Evolutionary conservation across 495 filamentous ascomycete genomes (phyloP).

Genomic region (Xylaria venustula): DNA sequence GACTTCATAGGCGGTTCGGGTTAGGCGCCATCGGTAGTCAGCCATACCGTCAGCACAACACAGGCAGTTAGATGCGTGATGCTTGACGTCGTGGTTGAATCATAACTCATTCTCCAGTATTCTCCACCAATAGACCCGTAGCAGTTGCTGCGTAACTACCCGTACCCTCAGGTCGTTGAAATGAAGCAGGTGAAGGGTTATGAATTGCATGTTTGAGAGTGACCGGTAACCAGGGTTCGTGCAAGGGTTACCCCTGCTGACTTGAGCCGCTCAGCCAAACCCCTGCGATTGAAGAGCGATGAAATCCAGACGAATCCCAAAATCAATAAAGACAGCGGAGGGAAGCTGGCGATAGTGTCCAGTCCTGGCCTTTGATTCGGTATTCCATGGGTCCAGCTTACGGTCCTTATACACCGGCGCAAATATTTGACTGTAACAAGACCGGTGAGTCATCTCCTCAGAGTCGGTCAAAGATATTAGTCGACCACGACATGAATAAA

Average conservation of each 20-base stretch:
- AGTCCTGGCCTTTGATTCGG: constrained; percentile 9
- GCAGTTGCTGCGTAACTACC: neutral
- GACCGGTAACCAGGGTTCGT: constrained; percentile 15
- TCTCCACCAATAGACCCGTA: neutral
- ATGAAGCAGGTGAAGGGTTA: constrained; percentile 1
- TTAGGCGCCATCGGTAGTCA: constrained; percentile 1
- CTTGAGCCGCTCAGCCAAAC: constrained; percentile 13
- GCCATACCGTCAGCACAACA: constrained; percentile 13
- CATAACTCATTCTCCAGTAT: neutral
- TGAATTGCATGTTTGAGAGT: constrained; percentile 1
- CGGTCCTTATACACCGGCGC: constrained; percentile 12
- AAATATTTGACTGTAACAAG: constrained; percentile 12
- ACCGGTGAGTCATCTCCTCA: constrained; percentile 15
- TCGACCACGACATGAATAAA: constrained; percentile 1
- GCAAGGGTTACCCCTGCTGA: constrained; percentile 9
- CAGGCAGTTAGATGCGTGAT: constrained; percentile 1
- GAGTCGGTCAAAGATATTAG: constrained; percentile 9
- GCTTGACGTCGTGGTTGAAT: neutral
- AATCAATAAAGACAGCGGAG: neutral
- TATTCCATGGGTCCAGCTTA: constrained; percentile 12
- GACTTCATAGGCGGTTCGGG: neutral
- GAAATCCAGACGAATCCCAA: neutral
- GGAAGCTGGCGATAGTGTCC: constrained; percentile 3
- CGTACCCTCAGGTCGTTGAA: constrained; percentile 5
- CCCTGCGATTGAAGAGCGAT: neutral